A percentile compares a stretch with the other conserved stretches of the same genome.
phyloP scores from a whole-genome alignment of 208 protist genomes.

The Strigomonas culicis region DNA sequence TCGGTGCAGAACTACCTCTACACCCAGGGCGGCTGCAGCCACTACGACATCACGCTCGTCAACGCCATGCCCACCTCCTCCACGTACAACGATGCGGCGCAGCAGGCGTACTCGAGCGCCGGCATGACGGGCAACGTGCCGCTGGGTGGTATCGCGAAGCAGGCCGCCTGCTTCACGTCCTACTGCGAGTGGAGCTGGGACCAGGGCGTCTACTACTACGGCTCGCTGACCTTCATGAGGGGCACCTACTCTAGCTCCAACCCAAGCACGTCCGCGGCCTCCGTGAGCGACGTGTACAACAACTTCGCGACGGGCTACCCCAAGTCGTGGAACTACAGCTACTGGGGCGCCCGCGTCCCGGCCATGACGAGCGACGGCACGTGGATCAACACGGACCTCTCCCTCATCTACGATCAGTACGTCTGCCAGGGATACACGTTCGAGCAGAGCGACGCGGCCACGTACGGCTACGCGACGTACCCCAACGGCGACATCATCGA shows the following conservation, averaged over 20 bases:
- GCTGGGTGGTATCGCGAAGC: slow-evolving; percentile 41
- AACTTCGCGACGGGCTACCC: slow-evolving; percentile 32
- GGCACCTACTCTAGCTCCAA: slow-evolving; percentile 7
- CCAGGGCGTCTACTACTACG: slow-evolving; percentile 43
- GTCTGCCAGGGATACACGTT: slow-evolving; percentile 66
- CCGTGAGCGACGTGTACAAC: slow-evolving; percentile 21
- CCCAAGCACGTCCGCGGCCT: not conserved
- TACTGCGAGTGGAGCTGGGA: slow-evolving; percentile 55
- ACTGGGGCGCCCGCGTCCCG: slow-evolving; percentile 39
- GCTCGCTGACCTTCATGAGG: slow-evolving; percentile 44
- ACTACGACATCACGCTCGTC: not conserved
- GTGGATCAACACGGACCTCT: slow-evolving; percentile 45
- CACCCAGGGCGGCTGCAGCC: not conserved
- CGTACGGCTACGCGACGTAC: slow-evolving; percentile 38
- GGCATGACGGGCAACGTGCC: slow-evolving; percentile 23
- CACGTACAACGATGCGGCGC: slow-evolving; percentile 23
- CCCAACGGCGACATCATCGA: slow-evolving; percentile 40
- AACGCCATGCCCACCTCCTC: slow-evolving; percentile 56
- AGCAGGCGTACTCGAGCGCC: slow-evolving; percentile 14
- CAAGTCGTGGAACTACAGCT: slow-evolving; percentile 41
- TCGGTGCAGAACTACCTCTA: not conserved
- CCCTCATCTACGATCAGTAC: slow-evolving; percentile 41
- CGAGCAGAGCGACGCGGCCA: slow-evolving; percentile 24
- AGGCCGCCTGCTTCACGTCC: slow-evolving; percentile 30
- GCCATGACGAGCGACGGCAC: slow-evolving; percentile 26